phyloP scores from a whole-genome alignment of 176 grass and related monocot genomes.

The Lolium multiflorum region DNA sequence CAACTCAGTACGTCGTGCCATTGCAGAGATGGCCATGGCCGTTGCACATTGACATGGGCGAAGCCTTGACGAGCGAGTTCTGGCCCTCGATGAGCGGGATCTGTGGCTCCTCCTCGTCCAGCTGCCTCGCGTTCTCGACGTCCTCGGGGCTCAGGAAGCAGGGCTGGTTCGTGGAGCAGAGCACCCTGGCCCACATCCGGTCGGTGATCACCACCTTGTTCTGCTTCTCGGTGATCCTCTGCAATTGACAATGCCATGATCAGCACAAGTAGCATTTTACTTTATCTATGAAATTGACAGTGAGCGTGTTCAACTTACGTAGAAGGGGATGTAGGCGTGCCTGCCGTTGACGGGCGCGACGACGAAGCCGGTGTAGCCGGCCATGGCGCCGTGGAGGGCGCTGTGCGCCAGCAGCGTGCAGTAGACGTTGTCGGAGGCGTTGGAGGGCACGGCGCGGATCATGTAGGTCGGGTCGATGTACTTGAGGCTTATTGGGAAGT shows the following conservation, averaged over 20 bases:
- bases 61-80: conserved; percentile 38
- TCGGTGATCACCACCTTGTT: conserved; percentile 92
- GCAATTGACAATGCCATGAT: background rate
- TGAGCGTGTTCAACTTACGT: conserved; percentile 50
- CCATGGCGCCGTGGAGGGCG: conserved; percentile 91
- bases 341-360: conserved; percentile 82
- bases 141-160: conserved; percentile 80
- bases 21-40: conserved; percentile 44
- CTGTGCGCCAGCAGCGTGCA: conserved; percentile 89
- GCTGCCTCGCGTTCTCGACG: conserved; percentile 46
- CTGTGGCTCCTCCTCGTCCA: conserved; percentile 42
- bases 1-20: conserved; percentile 25
- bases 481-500: conserved; percentile 68
- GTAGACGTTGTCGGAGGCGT: conserved; percentile 88
- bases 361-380: conserved; percentile 84
- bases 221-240: conserved; percentile 88
- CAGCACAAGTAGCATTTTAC: conserved; percentile 1
- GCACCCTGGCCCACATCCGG: conserved; percentile 85
- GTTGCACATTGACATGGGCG: conserved; percentile 19
- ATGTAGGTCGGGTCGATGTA: conserved; percentile 97
- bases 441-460: conserved; percentile 86
- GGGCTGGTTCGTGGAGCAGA: conserved; percentile 90
- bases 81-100: conserved; percentile 52
- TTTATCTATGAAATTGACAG: background rate
- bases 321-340: conserved; percentile 82